Evolutionary conservation across 2,329 filamentous ascomycete genomes (phyloP).

Genomic region (Acrodontium crateriforme): DNA sequence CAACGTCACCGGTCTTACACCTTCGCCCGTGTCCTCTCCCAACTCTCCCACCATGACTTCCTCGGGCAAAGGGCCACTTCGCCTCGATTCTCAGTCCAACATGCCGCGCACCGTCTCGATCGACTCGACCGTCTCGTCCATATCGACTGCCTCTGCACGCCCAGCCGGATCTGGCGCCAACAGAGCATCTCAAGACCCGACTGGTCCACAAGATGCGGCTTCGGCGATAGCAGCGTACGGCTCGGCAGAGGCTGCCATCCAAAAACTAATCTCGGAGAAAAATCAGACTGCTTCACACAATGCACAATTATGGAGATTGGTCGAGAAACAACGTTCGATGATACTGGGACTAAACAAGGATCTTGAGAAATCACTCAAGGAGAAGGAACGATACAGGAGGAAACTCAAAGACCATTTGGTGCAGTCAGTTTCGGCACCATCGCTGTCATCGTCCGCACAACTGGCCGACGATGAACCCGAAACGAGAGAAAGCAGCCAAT

Average conservation of each 20-base stretch:
- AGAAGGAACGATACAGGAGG: conserved; percentile 86
- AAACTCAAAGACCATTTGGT: conserved; percentile 66
- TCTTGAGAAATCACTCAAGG: conserved; percentile 75
- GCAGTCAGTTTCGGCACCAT: conserved; percentile 24
- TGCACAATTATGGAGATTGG: conserved; percentile 80
- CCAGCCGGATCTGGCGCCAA: conserved; percentile 15
- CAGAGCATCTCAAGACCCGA: conserved; percentile 41
- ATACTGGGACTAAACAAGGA: conserved; percentile 91
- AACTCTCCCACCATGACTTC: too few species aligned
- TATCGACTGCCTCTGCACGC: conserved; percentile 22
- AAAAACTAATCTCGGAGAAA: conserved; percentile 83
- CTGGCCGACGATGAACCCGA: conserved; percentile 6
- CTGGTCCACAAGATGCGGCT: conserved; percentile 61
- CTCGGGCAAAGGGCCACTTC: too few species aligned
- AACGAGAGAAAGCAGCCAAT: conserved; percentile 16
- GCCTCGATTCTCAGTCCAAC: too few species aligned
- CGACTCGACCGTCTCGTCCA: conserved; percentile 72
- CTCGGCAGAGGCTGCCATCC: conserved; percentile 76
- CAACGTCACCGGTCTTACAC: too few species aligned
- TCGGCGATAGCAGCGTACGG: conserved; percentile 71
- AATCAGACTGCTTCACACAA: conserved; percentile 81
- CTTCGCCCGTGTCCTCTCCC: too few species aligned
- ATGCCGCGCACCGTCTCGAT: conserved; percentile 64
- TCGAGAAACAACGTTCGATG: conserved; percentile 92
- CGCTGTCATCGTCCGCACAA: conserved; percentile 10